Percentiles rank a stretch among this genome's conserved stretches.
phyloP scores from a whole-genome alignment of 768 basidiomycete species.

The Russula foetens region DNA sequence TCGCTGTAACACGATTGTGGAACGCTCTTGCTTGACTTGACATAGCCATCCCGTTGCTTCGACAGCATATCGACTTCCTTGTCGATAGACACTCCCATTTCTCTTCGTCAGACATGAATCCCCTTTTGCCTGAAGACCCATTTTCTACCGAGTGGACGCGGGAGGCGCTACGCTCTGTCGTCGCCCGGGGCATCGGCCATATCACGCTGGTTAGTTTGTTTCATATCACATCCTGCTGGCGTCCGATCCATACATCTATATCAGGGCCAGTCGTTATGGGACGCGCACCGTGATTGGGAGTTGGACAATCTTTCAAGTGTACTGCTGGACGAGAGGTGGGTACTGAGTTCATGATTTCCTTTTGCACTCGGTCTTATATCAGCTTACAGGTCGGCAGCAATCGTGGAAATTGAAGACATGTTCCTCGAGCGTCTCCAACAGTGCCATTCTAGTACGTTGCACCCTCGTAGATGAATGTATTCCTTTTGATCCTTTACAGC shows the following conservation, averaged over 20 bases:
- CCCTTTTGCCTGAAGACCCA: conserved; percentile 44
- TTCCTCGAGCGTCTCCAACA: conserved; percentile 62
- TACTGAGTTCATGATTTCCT: background rate
- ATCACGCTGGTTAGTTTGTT: conserved; percentile 46
- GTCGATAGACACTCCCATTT: conserved; percentile 33
- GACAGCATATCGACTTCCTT: conserved; percentile 59
- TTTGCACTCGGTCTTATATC: background rate
- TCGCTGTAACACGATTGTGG: conserved; percentile 2
- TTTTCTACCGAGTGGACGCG: conserved; percentile 61
- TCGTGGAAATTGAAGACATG: conserved; percentile 47
- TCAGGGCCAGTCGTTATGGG: conserved; percentile 69
- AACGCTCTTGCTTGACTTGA: conserved; percentile 19
- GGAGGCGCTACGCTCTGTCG: conserved; percentile 42
- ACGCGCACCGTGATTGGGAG: conserved; percentile 67
- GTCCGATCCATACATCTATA: background rate
- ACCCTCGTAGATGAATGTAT: background rate
- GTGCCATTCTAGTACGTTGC: conserved; percentile 60
- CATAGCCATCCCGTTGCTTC: conserved; percentile 67
- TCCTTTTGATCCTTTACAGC: conserved; percentile 35
- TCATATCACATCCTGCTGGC: background rate
- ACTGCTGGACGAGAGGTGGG: conserved; percentile 40
- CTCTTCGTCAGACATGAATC: conserved; percentile 31
- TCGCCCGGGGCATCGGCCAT: conserved; percentile 51
- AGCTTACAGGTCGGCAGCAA: conserved; percentile 32
- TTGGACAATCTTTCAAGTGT: conserved; percentile 49